Base-by-base conservation (phyloP, 176 grass and related monocot species). In the Urochloa ruziziensis region DNA sequence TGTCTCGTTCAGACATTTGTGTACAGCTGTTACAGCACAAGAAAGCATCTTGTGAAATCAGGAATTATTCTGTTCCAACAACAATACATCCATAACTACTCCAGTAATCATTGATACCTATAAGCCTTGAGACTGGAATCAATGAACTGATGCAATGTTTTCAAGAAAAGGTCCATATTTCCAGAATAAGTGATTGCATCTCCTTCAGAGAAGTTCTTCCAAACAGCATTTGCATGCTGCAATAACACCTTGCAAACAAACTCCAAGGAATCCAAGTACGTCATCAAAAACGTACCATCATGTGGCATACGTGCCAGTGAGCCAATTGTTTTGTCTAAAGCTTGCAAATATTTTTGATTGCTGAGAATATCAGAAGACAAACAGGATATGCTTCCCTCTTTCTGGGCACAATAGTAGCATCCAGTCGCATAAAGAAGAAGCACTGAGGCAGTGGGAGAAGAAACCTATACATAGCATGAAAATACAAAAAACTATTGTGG, bases 211-310 rank as follows among this genome's bases (percentile, higher is more conserved):
- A 94, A 92, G 51, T 59, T 44, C 49, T 87, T 89, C 90, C 88
- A 94, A 78, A 77, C 29, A 73, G 67, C 21, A 81, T 87, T 85
- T 34, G 14, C 90, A 75, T 85, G 83, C 25, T 79, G 83, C 62
- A 85, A 57, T 52, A 94, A 76, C 46, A 90, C 67, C 88, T 92
- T 94, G 80, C 94, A 89, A 24, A 89, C 51, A 85, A 92, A 92
- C 43, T 89, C 92, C 40, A 97, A 86, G 6, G 92, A 87, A 81
- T 97, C 92, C 59, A 97, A 59, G 73, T 94, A 97, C 53, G 88
- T 77, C 62, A 86, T 21, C 47, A 83, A 79, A 67, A 76, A 94
- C 53, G 75, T 47, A 75, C 64, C 56, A 57, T 80, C 87, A 77
- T 80, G 69, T 48, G 84, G 71, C 44, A 79, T 25, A 37, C 10